Conservation (phyloP, 345 rosid genomes). For the Geranium brycei region DNA sequence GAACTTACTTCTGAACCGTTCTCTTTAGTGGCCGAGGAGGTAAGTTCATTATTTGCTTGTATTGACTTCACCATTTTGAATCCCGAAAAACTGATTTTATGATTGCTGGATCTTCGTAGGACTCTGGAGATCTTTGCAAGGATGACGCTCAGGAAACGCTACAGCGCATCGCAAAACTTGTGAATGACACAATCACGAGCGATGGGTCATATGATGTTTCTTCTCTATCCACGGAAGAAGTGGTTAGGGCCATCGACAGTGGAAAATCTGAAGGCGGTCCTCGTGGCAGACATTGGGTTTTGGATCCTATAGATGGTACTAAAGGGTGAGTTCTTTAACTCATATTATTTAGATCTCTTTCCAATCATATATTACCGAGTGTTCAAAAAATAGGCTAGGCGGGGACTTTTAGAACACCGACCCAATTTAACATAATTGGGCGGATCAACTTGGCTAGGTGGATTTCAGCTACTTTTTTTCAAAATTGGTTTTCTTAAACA, state of each 20-base stretch:
- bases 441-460: too few relatives aligned
- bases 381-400: too few relatives aligned
- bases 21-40: constrained; percentile 95
- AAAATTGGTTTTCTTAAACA: too few relatives aligned
- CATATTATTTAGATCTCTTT: too few relatives aligned
- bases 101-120: constrained; percentile 29
- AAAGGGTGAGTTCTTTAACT: constrained; percentile 54
- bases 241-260: constrained; percentile 58
- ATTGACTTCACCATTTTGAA: neutral
- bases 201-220: constrained; percentile 40
- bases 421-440: too few relatives aligned
- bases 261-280: constrained; percentile 91
- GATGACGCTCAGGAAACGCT: constrained; percentile 49
- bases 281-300: constrained; percentile 85
- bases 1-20: constrained; percentile 64
- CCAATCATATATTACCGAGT: too few relatives aligned
- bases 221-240: constrained; percentile 49
- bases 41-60: constrained; percentile 12
- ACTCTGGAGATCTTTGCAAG: constrained; percentile 62
- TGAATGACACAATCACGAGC: constrained; percentile 56
- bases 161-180: constrained; percentile 65
- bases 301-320: constrained; percentile 97
- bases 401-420: too few relatives aligned
- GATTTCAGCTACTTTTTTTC: too few relatives aligned
- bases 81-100: neutral